Base-by-base conservation (phyloP, 805 yeast species). In the Metschnikowia sp. region DNA sequence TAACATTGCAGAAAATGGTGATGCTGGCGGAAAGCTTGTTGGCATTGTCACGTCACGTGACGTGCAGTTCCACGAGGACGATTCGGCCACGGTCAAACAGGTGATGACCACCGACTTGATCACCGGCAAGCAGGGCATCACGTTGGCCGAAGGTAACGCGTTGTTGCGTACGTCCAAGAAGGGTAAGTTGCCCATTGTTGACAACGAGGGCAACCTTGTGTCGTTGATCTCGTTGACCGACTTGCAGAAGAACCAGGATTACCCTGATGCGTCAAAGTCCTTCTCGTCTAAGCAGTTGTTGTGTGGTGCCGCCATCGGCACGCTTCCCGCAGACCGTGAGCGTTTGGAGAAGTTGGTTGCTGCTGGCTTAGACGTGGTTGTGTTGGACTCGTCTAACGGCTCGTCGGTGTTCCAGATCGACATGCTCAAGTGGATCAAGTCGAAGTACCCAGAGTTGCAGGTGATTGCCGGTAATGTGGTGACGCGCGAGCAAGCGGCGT, bases 221-320 rank as follows among this genome's bases (percentile, higher is more conserved):
- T 85, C 97, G 42, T 80, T 94, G 76, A 77, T 94, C 57, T 89
- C 97, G 36, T 86, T 96, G 77, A 89, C 97, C 52, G 99, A 94
- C 74, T 83, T 94, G 76, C 95, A 89, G 79, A 94, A 94, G 81
- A 94, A 94, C 76, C 85, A 86, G 75, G 79, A 81, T 67, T 94
- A 79, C 78, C 99, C 99, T 61, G 77, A 83, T 56, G 99, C 99
- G 47, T 90, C 97, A 56, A 94, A 94, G 76, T 87, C 96, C 33
- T 84, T 84, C 62, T 77, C 83, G 59, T 88, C 98, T 45, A 94
- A 94, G 79, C 99, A 94, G 78, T 81, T 94, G 67, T 79, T 94
- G 64, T 89, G 96, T 81, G 99, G 98, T 80, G 99, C 99, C 61
- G 95, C 99, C 55, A 83, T 94, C 65, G 99, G 99, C 72, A 94